Percentiles rank a stretch among this genome's conserved stretches.
Evolutionary conservation across 495 filamentous ascomycete species (phyloP).

Genomic region (Lasiosphaeris hirsuta): DNA sequence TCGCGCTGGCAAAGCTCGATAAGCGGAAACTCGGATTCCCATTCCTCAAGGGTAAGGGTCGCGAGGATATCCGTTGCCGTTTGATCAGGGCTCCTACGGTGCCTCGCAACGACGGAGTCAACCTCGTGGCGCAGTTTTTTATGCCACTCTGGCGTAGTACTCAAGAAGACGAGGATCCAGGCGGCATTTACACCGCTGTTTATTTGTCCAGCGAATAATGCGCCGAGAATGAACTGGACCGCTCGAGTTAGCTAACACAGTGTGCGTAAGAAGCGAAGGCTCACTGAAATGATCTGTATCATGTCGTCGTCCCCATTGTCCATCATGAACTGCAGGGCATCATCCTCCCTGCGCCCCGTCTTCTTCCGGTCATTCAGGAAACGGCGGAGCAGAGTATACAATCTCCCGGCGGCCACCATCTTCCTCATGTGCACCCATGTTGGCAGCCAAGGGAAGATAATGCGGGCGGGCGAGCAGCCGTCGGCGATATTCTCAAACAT

Average conservation of each 20-base stretch:
- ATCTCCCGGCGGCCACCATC: slow-evolving; percentile 30
- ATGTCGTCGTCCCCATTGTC: slow-evolving; percentile 35
- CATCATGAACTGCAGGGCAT: slow-evolving; percentile 45
- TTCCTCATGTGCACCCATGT: slow-evolving; percentile 26
- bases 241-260: slow-evolving; percentile 4
- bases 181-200: slow-evolving; percentile 47
- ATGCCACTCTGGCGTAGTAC: slow-evolving; percentile 39
- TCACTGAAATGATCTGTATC: slow-evolving; percentile 30
- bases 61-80: slow-evolving; percentile 38
- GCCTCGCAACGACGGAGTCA: slow-evolving; percentile 30
- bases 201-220: slow-evolving; percentile 33
- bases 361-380: slow-evolving; percentile 38
- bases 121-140: slow-evolving; percentile 38
- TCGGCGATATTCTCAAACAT: slow-evolving; percentile 37
- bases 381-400: slow-evolving; percentile 40
- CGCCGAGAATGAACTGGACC: slow-evolving; percentile 37
- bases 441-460: slow-evolving; percentile 47
- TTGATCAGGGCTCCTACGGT: slow-evolving; percentile 28
- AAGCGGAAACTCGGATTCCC: slow-evolving; percentile 46
- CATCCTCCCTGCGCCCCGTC: slow-evolving; percentile 36
- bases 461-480: slow-evolving; percentile 23
- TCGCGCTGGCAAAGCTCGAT: slow-evolving; percentile 44
- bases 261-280: neutral
- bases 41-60: slow-evolving; percentile 38
- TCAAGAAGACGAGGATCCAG: slow-evolving; percentile 39